Evolutionary conservation across 2,329 filamentous ascomycete genomes (phyloP), one percentile per base, ranked within the genome.

Genomic region (Colletotrichum lupini): DNA sequence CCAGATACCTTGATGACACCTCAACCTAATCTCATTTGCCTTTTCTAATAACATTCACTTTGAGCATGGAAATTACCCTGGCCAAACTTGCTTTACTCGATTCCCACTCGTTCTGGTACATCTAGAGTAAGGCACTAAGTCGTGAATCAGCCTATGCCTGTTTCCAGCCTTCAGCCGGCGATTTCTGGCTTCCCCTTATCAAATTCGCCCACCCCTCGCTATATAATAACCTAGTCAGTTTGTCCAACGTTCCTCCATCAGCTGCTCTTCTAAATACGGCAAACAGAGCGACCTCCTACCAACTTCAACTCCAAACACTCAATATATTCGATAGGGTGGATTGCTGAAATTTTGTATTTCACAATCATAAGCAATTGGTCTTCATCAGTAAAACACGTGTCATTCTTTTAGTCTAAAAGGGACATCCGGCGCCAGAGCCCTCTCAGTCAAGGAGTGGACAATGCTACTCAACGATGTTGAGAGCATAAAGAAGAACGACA

Each of bases 1-100:
- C 53, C 61, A 71, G 71, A 71, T 73, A 73, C 71, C 71, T 70
- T 73, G 67, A 73, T 71, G 67, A 73, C 35, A 73, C 30, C 35
- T 62, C 32, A 72, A 22, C 26, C 53, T 56, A 22, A 12, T 28
- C 53, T 49, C 19, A 22, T 22, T 49, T n/a, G 19, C 42, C 19
- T 49, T 22, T 19, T 49, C 7, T 49, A 22, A 22, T 49, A 9
- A n/a, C 19, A n/a, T 49, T n/a, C 7, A 49, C 42, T 49, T 22
- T 4, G 19, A 49, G 42, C 37, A 16, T 19, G 2, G 37, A 42
- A 16, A 19, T 19, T 42, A 19, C 4, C 19, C 16, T 8, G 42
- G 8, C 19, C 19, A 49, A 22, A 49, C 42, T 22, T 49, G 42
- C 16, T 19, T 49, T n/a, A 49, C 42, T 22, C 4, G 16, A 42